phyloP scores from a whole-genome alignment of 208 protist genomes.

The Strigomonas culicis region DNA sequence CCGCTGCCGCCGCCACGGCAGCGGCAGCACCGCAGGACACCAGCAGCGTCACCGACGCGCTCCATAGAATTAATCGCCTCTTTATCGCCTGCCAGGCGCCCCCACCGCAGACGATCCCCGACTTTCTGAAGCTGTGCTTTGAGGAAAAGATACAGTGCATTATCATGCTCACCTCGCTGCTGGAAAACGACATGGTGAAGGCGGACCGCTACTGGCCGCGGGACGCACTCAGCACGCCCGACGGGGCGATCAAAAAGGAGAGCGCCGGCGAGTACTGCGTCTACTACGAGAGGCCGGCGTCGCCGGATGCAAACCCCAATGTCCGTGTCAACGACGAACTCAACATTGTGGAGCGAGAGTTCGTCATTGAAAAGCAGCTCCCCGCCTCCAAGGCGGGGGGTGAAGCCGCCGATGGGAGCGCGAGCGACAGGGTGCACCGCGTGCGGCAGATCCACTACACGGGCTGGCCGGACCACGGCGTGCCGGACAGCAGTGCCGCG shows the following conservation, averaged over 20 bases:
- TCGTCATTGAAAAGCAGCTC: slow-evolving; percentile 15
- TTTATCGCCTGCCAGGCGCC: slow-evolving; percentile 86
- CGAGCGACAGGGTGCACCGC: slow-evolving; percentile 20
- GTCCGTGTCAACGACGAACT: background rate
- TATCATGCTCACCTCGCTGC: slow-evolving; percentile 69
- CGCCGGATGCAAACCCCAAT: slow-evolving; percentile 7
- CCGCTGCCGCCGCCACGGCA: background rate
- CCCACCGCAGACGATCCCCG: slow-evolving; percentile 43
- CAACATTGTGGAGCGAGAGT: background rate
- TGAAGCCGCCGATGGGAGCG: slow-evolving; percentile 11
- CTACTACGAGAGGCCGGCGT: background rate
- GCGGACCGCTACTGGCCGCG: slow-evolving; percentile 80
- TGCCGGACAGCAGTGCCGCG: slow-evolving; percentile 50
- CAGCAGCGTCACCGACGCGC: slow-evolving; percentile 46
- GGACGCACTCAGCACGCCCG: background rate
- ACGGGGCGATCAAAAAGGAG: background rate
- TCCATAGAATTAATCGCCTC: slow-evolving; percentile 28
- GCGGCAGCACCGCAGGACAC: slow-evolving; percentile 24
- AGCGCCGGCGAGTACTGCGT: background rate
- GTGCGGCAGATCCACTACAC: slow-evolving; percentile 75
- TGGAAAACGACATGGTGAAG: slow-evolving; percentile 57
- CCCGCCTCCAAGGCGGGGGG: background rate
- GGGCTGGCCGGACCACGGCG: slow-evolving; percentile 82
- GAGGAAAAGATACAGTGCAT: slow-evolving; percentile 50
- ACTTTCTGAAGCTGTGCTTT: slow-evolving; percentile 49